Evolutionary conservation across 768 basidiomycete species (phyloP).

Genomic region (Termitomyces sp.): DNA sequence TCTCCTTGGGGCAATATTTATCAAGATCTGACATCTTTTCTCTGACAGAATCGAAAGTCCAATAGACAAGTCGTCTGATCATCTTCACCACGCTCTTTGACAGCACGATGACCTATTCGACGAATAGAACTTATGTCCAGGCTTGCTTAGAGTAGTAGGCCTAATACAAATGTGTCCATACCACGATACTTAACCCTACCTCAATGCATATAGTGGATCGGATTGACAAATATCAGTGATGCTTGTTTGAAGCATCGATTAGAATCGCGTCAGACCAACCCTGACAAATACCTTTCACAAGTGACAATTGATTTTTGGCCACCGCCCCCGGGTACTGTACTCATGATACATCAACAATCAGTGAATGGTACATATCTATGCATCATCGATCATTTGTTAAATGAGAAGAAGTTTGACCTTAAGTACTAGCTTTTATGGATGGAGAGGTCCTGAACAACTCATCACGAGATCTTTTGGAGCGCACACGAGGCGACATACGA

Average conservation of each 20-base stretch:
- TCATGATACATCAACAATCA: background rate
- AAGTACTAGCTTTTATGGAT: too few species aligned
- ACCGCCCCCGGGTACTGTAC: background rate
- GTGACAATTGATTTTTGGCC: background rate
- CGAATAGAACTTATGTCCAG: background rate
- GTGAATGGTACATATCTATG: background rate
- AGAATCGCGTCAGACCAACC: background rate
- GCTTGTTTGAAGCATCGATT: background rate
- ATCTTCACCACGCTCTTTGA: background rate
- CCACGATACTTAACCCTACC: background rate
- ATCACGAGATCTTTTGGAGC: background rate
- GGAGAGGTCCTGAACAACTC: background rate
- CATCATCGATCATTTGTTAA: too few species aligned
- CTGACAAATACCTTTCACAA: background rate
- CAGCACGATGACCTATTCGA: background rate
- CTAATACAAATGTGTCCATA: background rate
- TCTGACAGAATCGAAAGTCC: constrained; percentile 4
- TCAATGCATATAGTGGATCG: background rate
- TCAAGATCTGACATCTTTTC: background rate
- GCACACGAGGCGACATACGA: background rate
- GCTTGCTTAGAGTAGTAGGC: background rate
- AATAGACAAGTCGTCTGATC: background rate
- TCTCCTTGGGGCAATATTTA: background rate
- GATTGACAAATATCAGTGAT: background rate
- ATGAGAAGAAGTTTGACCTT: too few species aligned